Percentiles rank a stretch among this genome's conserved stretches.
Conservation (phyloP, 2,329 filamentous ascomycete species). For the Cryphonectria carpinicola region DNA sequence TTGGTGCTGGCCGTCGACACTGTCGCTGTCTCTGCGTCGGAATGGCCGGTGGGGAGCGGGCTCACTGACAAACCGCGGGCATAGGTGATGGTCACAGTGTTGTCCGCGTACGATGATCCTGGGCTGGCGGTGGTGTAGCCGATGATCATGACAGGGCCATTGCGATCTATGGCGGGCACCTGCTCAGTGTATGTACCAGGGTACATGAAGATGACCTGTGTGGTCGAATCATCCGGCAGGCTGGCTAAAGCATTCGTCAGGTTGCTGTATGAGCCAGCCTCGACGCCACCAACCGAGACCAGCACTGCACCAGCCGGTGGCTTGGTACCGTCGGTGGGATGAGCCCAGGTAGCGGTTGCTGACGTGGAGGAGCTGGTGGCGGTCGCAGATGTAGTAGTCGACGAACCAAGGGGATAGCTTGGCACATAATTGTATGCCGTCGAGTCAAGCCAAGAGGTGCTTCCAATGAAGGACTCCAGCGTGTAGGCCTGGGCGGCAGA, state of each 20-base stretch:
- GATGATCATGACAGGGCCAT: constrained; percentile 33
- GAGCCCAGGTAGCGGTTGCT: constrained; percentile 39
- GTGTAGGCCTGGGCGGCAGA: constrained; percentile 41
- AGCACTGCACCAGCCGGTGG: constrained; percentile 47
- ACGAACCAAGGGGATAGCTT: constrained; percentile 36
- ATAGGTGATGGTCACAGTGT: constrained; percentile 57
- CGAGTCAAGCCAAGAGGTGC: constrained; percentile 47
- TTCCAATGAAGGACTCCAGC: constrained; percentile 43
- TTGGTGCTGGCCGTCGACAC: constrained; percentile 41
- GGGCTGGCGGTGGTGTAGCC: constrained; percentile 54
- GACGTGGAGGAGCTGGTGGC: constrained; percentile 32
- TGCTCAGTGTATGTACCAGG: constrained; percentile 30
- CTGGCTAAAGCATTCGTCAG: constrained; percentile 38
- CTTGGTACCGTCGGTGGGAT: constrained; percentile 46
- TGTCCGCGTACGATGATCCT: constrained; percentile 52
- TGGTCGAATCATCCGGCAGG: constrained; percentile 31
- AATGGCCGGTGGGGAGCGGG: constrained; percentile 33
- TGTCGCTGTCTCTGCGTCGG: constrained; percentile 52
- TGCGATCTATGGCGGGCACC: constrained; percentile 28
- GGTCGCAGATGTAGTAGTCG: constrained; percentile 25
- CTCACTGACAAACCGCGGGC: constrained; percentile 37
- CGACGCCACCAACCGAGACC: constrained; percentile 41
- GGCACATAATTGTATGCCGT: constrained; percentile 44
- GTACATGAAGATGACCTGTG: constrained; percentile 43
- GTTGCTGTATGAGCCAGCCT: constrained; percentile 35